Conservation (phyloP, 2,329 filamentous ascomycete genomes). For the Ophioceras dolichostomum region DNA sequence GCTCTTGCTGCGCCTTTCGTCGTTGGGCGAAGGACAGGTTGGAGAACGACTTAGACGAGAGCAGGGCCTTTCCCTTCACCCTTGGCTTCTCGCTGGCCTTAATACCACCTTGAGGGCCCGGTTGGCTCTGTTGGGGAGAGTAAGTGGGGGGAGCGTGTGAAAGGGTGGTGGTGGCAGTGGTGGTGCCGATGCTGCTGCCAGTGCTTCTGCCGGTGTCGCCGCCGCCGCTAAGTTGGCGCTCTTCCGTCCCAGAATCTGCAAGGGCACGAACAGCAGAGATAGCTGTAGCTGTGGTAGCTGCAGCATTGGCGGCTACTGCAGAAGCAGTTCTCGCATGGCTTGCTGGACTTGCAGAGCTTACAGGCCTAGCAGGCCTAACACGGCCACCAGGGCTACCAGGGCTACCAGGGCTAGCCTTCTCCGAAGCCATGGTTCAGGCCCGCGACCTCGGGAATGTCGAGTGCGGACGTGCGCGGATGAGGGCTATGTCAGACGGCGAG, state of each 20-base stretch:
- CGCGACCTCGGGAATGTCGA: too few relatives aligned
- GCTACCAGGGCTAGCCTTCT: background rate
- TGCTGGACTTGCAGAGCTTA: too few relatives aligned
- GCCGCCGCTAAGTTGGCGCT: too few relatives aligned
- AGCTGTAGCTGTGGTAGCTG: background rate
- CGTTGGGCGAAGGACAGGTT: constrained; percentile 1
- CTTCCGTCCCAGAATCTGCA: too few relatives aligned
- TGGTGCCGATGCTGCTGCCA: background rate
- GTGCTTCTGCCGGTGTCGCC: background rate
- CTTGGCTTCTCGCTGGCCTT: background rate
- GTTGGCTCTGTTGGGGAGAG: too few relatives aligned
- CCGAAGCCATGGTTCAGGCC: background rate
- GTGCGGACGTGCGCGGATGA: too few relatives aligned
- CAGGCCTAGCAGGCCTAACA: too few relatives aligned
- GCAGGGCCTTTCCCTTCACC: background rate
- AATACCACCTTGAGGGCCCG: too few relatives aligned
- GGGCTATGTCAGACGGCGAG: too few relatives aligned
- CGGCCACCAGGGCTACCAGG: too few relatives aligned
- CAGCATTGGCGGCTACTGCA: background rate
- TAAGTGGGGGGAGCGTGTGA: too few relatives aligned
- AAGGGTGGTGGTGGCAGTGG: too few relatives aligned
- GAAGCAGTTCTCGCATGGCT: background rate
- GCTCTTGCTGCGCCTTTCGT: background rate
- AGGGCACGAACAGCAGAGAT: background rate
- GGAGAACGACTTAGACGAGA: background rate